Base-by-base conservation (phyloP, 371 early-diverging fungal genomes). In the Saksenaea vasiformis region DNA sequence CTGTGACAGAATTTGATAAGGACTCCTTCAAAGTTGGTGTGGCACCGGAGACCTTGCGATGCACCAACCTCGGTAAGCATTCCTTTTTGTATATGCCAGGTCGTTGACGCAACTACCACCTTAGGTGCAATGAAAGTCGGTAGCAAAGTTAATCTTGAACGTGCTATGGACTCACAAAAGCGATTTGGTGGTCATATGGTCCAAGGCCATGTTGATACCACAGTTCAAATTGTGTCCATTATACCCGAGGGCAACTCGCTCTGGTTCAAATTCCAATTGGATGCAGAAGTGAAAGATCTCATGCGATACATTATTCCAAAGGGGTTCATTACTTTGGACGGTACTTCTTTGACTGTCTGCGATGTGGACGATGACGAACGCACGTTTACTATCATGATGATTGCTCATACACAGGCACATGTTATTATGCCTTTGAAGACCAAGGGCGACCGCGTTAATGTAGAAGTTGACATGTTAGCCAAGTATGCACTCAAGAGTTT, bases 121-220 rank as follows among this genome's bases (percentile, higher is more conserved):
- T 19, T 58, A 90, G 94, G 92, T 39, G 87, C 86, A 1, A 78
- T 97, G 61, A 84, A 88, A 71, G 86, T 85, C 8, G 95, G 94
- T 26, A 82, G 82, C 60, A 83, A 82, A 4, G 95, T 97, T 53
- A 98, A 98, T 74, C 72, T 98, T 62, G 98, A 98, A 73, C 85
- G 97, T 10, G 95, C 95, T n/a, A 87, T 96, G 87, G 86, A 87
- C 14, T 87, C 91, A 4, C 84, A 83, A 24, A 92, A 92, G 51
- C 88, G 98, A 14, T 93, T 95, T 67, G 98, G 98, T 44, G 98
- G 98, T 0, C 98, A 98, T 73, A 90, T 96, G 81, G 98, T 98
- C 26, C 97, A 96, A 74, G 98, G 97, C 5, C 98, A 98, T 72
- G 93, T 98, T 44, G 98, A 98, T 70, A 82, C 86, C 17, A 93